Evolutionary conservation across 139 green algal species (phyloP), one percentile per base, ranked within the genome.

Genomic region (Helicosporidium sp.): DNA sequence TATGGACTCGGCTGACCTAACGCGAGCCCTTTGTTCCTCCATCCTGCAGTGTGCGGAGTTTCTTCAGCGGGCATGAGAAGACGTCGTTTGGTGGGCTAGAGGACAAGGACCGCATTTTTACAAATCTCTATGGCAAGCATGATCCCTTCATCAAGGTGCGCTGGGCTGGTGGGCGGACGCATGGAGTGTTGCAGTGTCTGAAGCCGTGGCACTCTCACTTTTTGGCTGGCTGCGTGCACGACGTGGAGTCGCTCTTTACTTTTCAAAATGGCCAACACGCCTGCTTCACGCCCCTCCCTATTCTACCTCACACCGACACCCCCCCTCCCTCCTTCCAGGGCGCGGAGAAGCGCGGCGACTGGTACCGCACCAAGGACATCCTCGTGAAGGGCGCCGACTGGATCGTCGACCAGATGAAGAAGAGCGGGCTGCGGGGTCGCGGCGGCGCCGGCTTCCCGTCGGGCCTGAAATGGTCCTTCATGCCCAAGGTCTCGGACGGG

Each of bases 331-430:
- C n/a, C 8, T 3, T 23, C 22, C 59, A 76, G 68, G 79, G 79
- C 22, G 79, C 79, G 4, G 60, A 77, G 58, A 68, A 71, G 45
- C 72, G 79, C 7, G 79, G 79, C 17, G 79, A 89, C 61, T 89
- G 79, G 79, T 59, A 89, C 57, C 54, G 75, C 28, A 97, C 88
- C 26, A 94, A 94, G 69, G 77, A 92, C 26, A 55, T 92, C 4
- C 47, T 93, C 3, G 0, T 42, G 19, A 55, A 51, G 64, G 88
- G 88, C 26, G 45, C 66, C n/a, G 86, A 97, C 62, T 97, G 88
- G 88, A 94, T 97, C 52, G 68, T 97, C 5, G 76, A 83, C 42
- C 74, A 97, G 66, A 91, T 97, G 57, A 95, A 95, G 75, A 83
- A 86, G 64, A 85, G 68, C 18, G 87, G 87, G 2, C 72, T 97